These are phyloP conservation scores for Plenodomus biglobosus DNA, from an alignment of 2,329 filamentous ascomycete species.

Conservation along the genomic window DNA sequence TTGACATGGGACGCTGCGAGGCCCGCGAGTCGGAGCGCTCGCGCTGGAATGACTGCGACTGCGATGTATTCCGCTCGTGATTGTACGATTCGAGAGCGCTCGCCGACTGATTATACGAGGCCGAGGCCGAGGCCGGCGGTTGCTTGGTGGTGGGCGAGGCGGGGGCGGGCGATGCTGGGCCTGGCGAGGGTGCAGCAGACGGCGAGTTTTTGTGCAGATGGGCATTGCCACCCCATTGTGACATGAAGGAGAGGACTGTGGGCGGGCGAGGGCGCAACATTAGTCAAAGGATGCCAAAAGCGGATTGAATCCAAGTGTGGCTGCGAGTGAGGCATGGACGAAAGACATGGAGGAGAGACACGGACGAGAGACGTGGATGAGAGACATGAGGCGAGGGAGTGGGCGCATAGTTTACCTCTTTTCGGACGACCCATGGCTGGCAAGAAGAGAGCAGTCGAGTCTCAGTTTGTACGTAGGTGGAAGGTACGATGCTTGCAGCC, in stretches of 20 bases:
- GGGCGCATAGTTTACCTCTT: slow-evolving; percentile 36
- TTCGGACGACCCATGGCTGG: slow-evolving; percentile 40
- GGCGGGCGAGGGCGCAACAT: slow-evolving; percentile 29
- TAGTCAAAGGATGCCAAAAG: slow-evolving; percentile 11
- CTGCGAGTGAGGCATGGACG: slow-evolving; percentile 2
- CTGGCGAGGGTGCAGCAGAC: slow-evolving; percentile 27
- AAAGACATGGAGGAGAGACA: slow-evolving; percentile 8
- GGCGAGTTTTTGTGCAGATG: slow-evolving; percentile 32
- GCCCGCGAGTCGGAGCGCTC: slow-evolving; percentile 53
- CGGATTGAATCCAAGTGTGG: slow-evolving; percentile 1
- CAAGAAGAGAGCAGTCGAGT: slow-evolving; percentile 18
- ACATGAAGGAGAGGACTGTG: slow-evolving; percentile 85
- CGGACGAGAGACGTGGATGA: slow-evolving; percentile 7
- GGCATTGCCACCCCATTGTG: slow-evolving; percentile 64
- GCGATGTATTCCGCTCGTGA: slow-evolving; percentile 16
- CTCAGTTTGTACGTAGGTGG: slow-evolving; percentile 1
- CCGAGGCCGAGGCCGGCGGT: slow-evolving; percentile 15
- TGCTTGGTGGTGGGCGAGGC: slow-evolving; percentile 34
- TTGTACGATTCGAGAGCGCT: slow-evolving; percentile 36
- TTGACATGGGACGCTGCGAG: slow-evolving; percentile 74
- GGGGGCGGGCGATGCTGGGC: slow-evolving; percentile 39
- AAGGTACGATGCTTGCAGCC: slow-evolving; percentile 6
- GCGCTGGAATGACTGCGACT: slow-evolving; percentile 41
- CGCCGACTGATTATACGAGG: slow-evolving; percentile 30
- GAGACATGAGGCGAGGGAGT: slow-evolving; percentile 5